phyloP scores from a whole-genome alignment of 2,329 filamentous ascomycete species.

The Nemania serpens region DNA sequence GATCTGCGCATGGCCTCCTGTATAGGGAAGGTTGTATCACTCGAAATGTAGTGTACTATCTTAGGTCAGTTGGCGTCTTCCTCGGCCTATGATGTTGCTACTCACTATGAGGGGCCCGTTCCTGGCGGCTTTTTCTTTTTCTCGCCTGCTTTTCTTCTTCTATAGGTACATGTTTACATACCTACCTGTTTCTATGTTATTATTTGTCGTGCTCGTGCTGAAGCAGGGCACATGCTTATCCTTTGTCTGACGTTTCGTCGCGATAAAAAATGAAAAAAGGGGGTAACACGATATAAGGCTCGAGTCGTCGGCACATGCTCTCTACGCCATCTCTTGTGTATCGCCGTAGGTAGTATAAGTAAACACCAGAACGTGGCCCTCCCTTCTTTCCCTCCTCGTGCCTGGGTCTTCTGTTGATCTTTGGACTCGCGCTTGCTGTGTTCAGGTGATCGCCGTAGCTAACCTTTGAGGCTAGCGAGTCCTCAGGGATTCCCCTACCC shows the following conservation, averaged over 20 bases:
- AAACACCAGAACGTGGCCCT: background rate
- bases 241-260: too few species aligned
- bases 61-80: conserved; percentile 20
- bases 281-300: background rate
- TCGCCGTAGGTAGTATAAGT: too few species aligned
- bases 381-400: conserved; percentile 14
- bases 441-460: conserved; percentile 29
- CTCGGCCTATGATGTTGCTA: too few species aligned
- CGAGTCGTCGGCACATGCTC: conserved; percentile 18
- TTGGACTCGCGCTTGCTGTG: conserved; percentile 17
- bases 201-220: too few species aligned
- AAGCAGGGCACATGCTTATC: too few species aligned
- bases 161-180: too few species aligned
- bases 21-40: conserved; percentile 28
- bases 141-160: too few species aligned
- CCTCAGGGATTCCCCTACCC: conserved; percentile 25
- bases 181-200: too few species aligned
- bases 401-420: conserved; percentile 23
- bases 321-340: background rate
- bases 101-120: background rate
- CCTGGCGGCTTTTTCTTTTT: conserved; percentile 12
- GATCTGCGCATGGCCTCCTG: conserved; percentile 24
- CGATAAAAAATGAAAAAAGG: background rate
- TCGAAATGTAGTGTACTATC: conserved; percentile 9
- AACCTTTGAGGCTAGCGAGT: conserved; percentile 26